Evolutionary conservation across 306 rosid species (phyloP).

Genomic region (Trichosanthes cucumerina): DNA sequence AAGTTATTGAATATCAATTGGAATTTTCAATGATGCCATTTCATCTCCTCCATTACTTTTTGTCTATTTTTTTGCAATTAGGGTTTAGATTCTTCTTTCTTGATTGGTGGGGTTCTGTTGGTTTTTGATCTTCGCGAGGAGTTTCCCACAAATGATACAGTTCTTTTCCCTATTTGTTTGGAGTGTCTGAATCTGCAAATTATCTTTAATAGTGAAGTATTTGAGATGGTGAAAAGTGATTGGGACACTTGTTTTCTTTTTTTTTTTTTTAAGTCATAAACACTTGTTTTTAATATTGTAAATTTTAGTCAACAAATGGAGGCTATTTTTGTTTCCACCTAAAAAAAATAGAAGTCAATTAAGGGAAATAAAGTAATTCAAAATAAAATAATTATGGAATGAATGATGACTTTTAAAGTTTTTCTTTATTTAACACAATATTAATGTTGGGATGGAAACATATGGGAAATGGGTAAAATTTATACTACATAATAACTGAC

Average conservation of each 20-base stretch:
- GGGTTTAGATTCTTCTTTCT: neutral
- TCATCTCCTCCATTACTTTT: neutral
- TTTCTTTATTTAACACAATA: no score
- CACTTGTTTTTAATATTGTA: neutral
- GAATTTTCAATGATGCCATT: neutral
- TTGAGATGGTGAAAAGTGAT: neutral
- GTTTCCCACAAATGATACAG: neutral
- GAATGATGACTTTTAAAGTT: neutral
- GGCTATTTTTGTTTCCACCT: conserved; percentile 1
- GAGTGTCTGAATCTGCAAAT: neutral
- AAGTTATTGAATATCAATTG: neutral
- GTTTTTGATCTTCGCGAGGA: neutral
- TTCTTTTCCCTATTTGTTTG: neutral
- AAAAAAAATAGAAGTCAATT: neutral
- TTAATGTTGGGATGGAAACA: no score
- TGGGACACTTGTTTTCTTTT: neutral
- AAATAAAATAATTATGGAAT: neutral
- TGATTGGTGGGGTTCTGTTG: neutral
- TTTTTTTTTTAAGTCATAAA: no score
- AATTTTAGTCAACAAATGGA: neutral
- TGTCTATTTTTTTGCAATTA: neutral
- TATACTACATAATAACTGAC: no score
- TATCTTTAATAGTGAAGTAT: neutral
- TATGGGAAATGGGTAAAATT: no score
- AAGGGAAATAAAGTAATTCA: neutral